These are phyloP conservation scores for Nakaseomyces kungkrabaensis DNA, from an alignment of 1,139 yeast genomes.

Conservation along the genomic window DNA sequence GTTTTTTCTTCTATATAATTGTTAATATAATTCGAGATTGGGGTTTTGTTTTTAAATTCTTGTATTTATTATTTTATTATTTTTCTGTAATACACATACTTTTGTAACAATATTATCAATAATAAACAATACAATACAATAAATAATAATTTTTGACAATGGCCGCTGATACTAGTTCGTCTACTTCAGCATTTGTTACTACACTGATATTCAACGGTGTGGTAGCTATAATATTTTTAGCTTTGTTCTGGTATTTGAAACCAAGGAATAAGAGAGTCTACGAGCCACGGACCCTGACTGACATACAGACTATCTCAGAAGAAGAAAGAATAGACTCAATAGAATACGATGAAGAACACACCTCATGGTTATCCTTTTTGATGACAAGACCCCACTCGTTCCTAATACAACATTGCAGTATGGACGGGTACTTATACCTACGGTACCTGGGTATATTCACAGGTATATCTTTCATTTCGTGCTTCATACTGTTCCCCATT, in stretches of 20 bases:
- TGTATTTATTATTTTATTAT: too few relatives aligned
- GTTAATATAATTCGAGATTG: too few relatives aligned
- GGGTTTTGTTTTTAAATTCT: too few relatives aligned
- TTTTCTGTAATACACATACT: too few relatives aligned
- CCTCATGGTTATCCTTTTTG: conserved; percentile 46
- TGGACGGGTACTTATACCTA: conserved; percentile 82
- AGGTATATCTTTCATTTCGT: conserved; percentile 50
- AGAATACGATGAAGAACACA: conserved; percentile 48
- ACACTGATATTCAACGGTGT: conserved; percentile 47
- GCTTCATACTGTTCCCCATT: conserved; percentile 62
- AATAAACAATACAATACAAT: background rate
- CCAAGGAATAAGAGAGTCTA: conserved; percentile 61
- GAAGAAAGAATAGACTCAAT: conserved; percentile 42
- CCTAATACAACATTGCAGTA: conserved; percentile 67
- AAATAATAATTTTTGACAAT: conserved; percentile 1
- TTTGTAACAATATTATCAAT: too few relatives aligned
- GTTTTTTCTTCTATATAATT: too few relatives aligned
- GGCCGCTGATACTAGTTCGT: conserved; percentile 24
- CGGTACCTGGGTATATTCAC: conserved; percentile 63
- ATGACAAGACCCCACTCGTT: conserved; percentile 52
- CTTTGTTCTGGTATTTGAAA: conserved; percentile 52
- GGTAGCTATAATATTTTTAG: conserved; percentile 47
- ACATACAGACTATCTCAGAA: conserved; percentile 36
- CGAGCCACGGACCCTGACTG: conserved; percentile 64
- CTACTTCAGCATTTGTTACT: conserved; percentile 44